Evolutionary conservation across 2,329 filamentous ascomycete species (phyloP).

Genomic region (Cordyceps militaris): DNA sequence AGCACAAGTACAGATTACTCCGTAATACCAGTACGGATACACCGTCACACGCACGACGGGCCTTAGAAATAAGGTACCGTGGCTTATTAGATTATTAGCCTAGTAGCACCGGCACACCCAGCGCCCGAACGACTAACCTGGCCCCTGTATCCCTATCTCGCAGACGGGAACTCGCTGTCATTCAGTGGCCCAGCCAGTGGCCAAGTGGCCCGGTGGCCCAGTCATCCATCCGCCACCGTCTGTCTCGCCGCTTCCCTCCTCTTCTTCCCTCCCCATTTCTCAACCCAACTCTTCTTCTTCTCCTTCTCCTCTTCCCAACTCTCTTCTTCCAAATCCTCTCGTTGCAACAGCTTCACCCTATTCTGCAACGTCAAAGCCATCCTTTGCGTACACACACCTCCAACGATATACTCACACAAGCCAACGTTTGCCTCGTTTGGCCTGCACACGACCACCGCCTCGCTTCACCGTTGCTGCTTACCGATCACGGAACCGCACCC

Average conservation of each 20-base stretch:
- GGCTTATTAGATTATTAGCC: no score
- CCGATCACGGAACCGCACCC: conserved; percentile 9
- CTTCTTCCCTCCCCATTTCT: conserved; percentile 1
- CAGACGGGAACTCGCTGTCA: background rate
- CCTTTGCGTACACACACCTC: background rate
- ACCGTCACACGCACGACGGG: no score
- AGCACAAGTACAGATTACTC: no score
- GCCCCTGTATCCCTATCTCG: background rate
- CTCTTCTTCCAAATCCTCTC: background rate
- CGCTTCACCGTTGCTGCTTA: background rate
- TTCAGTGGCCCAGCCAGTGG: background rate
- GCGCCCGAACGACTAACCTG: background rate
- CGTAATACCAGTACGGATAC: no score
- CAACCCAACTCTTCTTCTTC: conserved; percentile 1
- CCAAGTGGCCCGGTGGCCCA: background rate
- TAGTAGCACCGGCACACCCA: no score
- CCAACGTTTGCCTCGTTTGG: background rate
- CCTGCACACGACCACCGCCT: conserved; percentile 2
- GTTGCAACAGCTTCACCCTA: background rate
- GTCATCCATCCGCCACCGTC: conserved; percentile 7
- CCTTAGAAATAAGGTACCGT: background rate
- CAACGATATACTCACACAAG: background rate
- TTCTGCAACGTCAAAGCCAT: background rate
- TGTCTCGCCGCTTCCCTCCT: background rate
- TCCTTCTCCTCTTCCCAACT: conserved; percentile 6